Evolutionary conservation across 805 yeast species (phyloP).

Genomic region (Kazachstania bromeliacearum): DNA sequence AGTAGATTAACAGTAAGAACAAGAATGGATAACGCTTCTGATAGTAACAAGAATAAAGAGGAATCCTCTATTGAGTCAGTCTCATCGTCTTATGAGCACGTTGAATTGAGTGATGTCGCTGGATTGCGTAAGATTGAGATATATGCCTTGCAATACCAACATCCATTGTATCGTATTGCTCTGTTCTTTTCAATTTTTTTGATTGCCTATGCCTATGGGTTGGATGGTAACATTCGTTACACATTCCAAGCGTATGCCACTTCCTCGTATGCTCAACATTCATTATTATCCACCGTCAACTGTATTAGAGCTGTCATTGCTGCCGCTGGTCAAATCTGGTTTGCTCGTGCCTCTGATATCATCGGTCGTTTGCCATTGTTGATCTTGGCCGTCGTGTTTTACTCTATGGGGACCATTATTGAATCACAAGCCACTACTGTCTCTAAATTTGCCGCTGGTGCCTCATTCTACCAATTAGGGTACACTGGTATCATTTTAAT

Average conservation of each 20-base stretch:
- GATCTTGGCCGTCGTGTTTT: constrained; percentile 37
- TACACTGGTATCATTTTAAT: constrained; percentile 49
- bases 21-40: neutral
- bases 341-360: constrained; percentile 47
- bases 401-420: constrained; percentile 45
- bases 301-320: constrained; percentile 48
- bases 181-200: constrained; percentile 43
- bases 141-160: constrained; percentile 49
- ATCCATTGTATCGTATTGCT: constrained; percentile 39
- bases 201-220: constrained; percentile 49
- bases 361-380: constrained; percentile 46
- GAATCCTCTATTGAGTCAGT: no score
- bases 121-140: constrained; percentile 53
- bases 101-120: constrained; percentile 6
- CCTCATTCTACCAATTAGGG: constrained; percentile 40
- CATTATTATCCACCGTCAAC: constrained; percentile 42
- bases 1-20: no score
- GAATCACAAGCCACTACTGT: constrained; percentile 45
- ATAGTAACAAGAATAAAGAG: no score
- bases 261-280: constrained; percentile 39
- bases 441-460: constrained; percentile 46
- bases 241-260: constrained; percentile 42
- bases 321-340: constrained; percentile 49
- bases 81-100: no score
- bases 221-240: constrained; percentile 43